Base-by-base conservation (phyloP, 2,329 filamentous ascomycete species). In the Aspergillus unguis region DNA sequence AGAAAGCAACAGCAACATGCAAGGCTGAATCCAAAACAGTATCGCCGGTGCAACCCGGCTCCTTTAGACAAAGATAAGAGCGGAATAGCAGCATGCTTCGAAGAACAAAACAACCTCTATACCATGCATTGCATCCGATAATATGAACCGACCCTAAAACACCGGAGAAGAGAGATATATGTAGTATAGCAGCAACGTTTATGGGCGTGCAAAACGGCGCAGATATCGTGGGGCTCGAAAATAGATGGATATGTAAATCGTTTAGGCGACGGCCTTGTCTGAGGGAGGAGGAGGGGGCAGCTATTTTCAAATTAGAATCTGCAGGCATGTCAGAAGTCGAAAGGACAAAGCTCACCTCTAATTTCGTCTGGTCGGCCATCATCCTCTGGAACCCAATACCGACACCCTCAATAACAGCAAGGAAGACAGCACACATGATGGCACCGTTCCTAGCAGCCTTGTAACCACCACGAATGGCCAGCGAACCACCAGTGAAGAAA, bases 401-500 rank as follows among this genome's bases (percentile, higher is more conserved):
- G 50, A 97, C 94, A 65, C 94, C 92, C 75, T 99, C 92, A 59
- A 99, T 97, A 60, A 99, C 92, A 46, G 90, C 94, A 42, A 99
- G 80, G 66, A 99, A 82, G 60, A 96, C 88, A 27, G 90, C 94
- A 72, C 94, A 97, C 62, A 92, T 94, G 66, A 99, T 97, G 58
- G 94, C 94, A 55, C 90, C 92, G 75, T 97, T 97, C 65, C 94
- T 83, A 58, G 94, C 91, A 25, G 92, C 90, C 78, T 90, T 92
- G 73, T 87, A 87, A 54, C 94, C 94, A 65, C 94, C 94, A 76
- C 94, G 85, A 58, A 97, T 86, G 47, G 94, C 94, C 32, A 99
- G 81, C 29, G 92, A 85, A 62, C 94, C 94, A 66, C 91, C 92
- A 4, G 94, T 97, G 75, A 96, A 92, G 81, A 96, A 96, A 49